Evolutionary conservation across 352 stramenopile genomes (phyloP), one percentile per base, ranked within the genome.

Genomic region (Aphanomyces euteiches): DNA sequence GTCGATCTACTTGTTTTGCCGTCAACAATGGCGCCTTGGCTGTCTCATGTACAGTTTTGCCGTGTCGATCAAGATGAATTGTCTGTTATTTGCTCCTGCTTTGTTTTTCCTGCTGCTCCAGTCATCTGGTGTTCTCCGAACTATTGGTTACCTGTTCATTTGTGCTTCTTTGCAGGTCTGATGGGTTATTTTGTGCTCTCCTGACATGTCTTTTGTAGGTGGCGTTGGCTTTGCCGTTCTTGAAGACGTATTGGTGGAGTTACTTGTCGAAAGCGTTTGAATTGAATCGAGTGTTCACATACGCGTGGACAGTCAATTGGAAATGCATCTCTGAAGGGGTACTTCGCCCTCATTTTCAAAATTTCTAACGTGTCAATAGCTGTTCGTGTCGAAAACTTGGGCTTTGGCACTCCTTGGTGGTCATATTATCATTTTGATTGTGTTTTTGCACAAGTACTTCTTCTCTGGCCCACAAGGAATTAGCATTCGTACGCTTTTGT

Each of bases 41-140:
- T 98, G 94, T 69, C 78, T 96, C 3, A 48, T 98, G 45, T 99
- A 98, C 82, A 98, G 92, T 59, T 78, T 98, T 36, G 95, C 94
- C 17, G 95, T 99, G 7, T 98, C 91, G 40, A 92, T 99, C 74
- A 99, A 99, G 82, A 99, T 99, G 97, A 99, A 99, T 85, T 85
- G 98, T 39, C 81, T 99, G 50, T 84, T 99, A 12, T 99, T 99
- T 73, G 95, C 96, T 47, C 97, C 97, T 0, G 96, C 93, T 45
- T 77, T 99, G 2, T 90, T 99, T 57, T 92, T 99, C 65, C 77
- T 99, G 50, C 78, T 99, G 53, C 79, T 99, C 21, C 92, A 98
- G 75, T 89, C 81, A 13, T 92, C 80, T 50, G 91, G 91, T 10
- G 71, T 96, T 45, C 54, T 90, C 13, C 82, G 82, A 40, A 96